phyloP scores from a whole-genome alignment of 768 basidiomycete species.

The Cyclocybe cylindracea region DNA sequence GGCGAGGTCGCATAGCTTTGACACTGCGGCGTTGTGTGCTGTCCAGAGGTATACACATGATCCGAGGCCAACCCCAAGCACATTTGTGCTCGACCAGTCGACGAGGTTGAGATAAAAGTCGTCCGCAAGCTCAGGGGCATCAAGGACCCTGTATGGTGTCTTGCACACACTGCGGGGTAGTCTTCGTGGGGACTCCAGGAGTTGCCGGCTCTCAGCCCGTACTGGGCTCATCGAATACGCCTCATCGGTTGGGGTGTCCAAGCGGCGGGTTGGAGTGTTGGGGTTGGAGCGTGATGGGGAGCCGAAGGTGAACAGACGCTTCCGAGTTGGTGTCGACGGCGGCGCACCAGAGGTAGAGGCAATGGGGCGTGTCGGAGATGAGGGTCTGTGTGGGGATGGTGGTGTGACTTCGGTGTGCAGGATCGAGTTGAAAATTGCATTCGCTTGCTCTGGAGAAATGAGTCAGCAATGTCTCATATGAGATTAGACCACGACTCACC shows the following conservation, averaged over 20 bases:
- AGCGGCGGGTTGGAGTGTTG: slow-evolving; percentile 53
- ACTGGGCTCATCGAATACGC: slow-evolving; percentile 92
- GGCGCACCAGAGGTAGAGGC: slow-evolving; percentile 38
- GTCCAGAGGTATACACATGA: slow-evolving; percentile 97
- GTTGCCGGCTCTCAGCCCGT: slow-evolving; percentile 74
- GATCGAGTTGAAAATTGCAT: slow-evolving; percentile 76
- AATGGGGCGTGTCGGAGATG: slow-evolving; percentile 59
- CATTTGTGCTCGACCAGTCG: slow-evolving; percentile 95
- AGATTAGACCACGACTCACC: slow-evolving; percentile 37
- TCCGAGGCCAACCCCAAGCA: slow-evolving; percentile 91
- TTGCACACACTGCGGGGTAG: slow-evolving; percentile 84
- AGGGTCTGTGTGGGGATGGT: slow-evolving; percentile 58
- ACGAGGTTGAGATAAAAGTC: slow-evolving; percentile 99
- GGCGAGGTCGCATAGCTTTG: slow-evolving; percentile 84
- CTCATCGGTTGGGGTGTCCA: slow-evolving; percentile 86
- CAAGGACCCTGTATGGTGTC: slow-evolving; percentile 95
- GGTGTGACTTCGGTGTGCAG: slow-evolving; percentile 80
- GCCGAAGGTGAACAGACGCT: slow-evolving; percentile 69
- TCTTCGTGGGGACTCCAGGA: slow-evolving; percentile 84
- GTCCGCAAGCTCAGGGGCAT: slow-evolving; percentile 95
- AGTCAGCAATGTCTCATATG: background rate
- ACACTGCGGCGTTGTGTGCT: slow-evolving; percentile 89
- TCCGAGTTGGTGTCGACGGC: slow-evolving; percentile 52
- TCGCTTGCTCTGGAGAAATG: slow-evolving; percentile 69
- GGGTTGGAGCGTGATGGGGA: slow-evolving; percentile 64